phyloP scores from a whole-genome alignment of 2,329 filamentous ascomycete genomes.

The Monilinia fructigena region DNA sequence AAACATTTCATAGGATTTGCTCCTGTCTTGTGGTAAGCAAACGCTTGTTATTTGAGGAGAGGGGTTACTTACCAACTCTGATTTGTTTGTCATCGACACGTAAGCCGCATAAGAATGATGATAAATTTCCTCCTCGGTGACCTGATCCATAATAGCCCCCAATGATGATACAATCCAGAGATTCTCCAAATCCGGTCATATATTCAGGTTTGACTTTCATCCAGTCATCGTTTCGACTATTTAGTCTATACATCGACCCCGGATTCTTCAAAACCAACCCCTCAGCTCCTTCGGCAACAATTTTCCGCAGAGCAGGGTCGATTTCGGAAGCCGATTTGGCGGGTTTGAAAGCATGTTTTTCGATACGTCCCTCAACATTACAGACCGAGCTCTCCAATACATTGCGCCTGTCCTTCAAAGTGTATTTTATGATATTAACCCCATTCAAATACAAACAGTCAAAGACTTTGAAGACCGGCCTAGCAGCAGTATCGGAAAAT shows the following conservation, averaged over 20 bases:
- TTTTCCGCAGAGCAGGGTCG: constrained; percentile 74
- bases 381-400: constrained; percentile 72
- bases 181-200: constrained; percentile 94
- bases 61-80: not conserved
- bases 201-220: constrained; percentile 99
- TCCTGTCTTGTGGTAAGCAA: constrained; percentile 25
- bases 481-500: constrained; percentile 56
- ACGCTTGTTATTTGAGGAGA: not conserved
- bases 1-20: constrained; percentile 71
- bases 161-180: constrained; percentile 83
- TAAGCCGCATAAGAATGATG: constrained; percentile 88
- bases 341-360: constrained; percentile 72
- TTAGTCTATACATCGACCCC: constrained; percentile 78
- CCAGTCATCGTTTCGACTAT: constrained; percentile 93
- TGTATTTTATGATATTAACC: constrained; percentile 74
- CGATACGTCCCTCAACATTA: constrained; percentile 71
- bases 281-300: constrained; percentile 84
- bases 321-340: constrained; percentile 70
- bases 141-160: constrained; percentile 93
- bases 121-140: constrained; percentile 74
- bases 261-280: constrained; percentile 94
- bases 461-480: constrained; percentile 82
- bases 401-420: constrained; percentile 73
- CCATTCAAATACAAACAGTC: constrained; percentile 90
- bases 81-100: constrained; percentile 55